phyloP scores from a whole-genome alignment of 805 yeast species.

The Cyberlindnera lachancei region DNA sequence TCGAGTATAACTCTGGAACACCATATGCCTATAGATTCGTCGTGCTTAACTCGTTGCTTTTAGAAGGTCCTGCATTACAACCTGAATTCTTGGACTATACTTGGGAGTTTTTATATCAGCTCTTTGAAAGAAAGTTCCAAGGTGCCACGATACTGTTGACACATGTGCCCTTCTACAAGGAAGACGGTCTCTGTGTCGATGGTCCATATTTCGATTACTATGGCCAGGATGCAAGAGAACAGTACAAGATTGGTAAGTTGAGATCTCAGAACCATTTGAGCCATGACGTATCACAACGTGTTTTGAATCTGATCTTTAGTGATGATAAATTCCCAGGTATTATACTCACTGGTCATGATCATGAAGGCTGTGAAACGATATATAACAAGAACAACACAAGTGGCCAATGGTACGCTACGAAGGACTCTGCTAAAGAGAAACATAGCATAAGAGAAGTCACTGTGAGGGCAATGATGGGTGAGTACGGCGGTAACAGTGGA shows the following conservation, averaged over 20 bases:
- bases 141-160: slow-evolving; percentile 82
- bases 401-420: slow-evolving; percentile 55
- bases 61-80: slow-evolving; percentile 88
- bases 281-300: slow-evolving; percentile 54
- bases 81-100: slow-evolving; percentile 59
- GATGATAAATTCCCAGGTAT: slow-evolving; percentile 66
- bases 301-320: slow-evolving; percentile 69
- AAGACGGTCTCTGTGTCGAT: slow-evolving; percentile 77
- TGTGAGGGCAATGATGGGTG: slow-evolving; percentile 95
- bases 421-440: slow-evolving; percentile 24
- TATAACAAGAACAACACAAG: slow-evolving; percentile 39
- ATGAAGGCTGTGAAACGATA: slow-evolving; percentile 79
- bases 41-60: slow-evolving; percentile 72
- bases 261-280: slow-evolving; percentile 84
- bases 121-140: slow-evolving; percentile 46
- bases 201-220: slow-evolving; percentile 70
- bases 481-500: slow-evolving; percentile 85
- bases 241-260: slow-evolving; percentile 61
- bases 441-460: slow-evolving; percentile 66
- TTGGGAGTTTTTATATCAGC: slow-evolving; percentile 62
- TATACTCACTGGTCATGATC: slow-evolving; percentile 92
- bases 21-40: slow-evolving; percentile 81
- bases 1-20: slow-evolving; percentile 56
- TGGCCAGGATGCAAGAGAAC: slow-evolving; percentile 46
- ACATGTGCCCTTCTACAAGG: slow-evolving; percentile 85